phyloP scores from a whole-genome alignment of 495 filamentous ascomycete genomes.

The Podospora sp. region DNA sequence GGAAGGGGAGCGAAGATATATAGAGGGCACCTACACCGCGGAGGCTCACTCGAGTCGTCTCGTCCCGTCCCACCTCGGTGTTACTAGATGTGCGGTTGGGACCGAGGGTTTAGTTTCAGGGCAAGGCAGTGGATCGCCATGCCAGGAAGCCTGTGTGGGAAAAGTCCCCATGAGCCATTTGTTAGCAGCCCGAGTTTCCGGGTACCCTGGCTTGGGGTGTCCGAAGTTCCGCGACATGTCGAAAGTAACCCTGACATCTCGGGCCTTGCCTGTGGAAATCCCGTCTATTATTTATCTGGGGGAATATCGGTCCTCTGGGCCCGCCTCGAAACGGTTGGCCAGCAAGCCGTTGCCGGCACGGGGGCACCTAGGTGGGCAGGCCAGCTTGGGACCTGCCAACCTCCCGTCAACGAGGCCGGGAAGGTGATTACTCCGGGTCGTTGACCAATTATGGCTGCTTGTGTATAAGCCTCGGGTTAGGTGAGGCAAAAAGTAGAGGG shows the following conservation, averaged over 20 bases:
- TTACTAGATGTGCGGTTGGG: neutral
- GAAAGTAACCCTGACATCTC: neutral
- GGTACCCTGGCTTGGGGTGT: constrained; percentile 1
- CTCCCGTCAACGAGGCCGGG: neutral
- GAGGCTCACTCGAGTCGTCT: constrained; percentile 6
- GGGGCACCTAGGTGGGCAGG: neutral
- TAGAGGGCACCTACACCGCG: neutral
- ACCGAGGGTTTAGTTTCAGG: constrained; percentile 11
- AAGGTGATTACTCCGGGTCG: neutral
- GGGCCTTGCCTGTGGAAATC: constrained; percentile 5
- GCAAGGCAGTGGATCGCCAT: neutral
- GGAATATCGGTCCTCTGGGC: constrained; percentile 10
- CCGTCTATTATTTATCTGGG: constrained; percentile 7
- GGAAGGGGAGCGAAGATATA: constrained; percentile 2
- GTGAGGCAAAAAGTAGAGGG: too few species aligned
- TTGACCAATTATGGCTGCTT: neutral
- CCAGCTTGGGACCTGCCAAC: neutral
- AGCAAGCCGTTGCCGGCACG: neutral
- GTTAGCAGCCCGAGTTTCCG: neutral
- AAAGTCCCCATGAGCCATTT: constrained; percentile 11
- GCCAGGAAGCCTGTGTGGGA: neutral
- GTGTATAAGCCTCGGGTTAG: neutral
- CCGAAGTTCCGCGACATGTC: neutral
- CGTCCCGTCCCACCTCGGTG: neutral
- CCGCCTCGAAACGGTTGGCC: constrained; percentile 8